phyloP scores from a whole-genome alignment of 768 basidiomycete genomes.

The Panaeolus papilionaceus region DNA sequence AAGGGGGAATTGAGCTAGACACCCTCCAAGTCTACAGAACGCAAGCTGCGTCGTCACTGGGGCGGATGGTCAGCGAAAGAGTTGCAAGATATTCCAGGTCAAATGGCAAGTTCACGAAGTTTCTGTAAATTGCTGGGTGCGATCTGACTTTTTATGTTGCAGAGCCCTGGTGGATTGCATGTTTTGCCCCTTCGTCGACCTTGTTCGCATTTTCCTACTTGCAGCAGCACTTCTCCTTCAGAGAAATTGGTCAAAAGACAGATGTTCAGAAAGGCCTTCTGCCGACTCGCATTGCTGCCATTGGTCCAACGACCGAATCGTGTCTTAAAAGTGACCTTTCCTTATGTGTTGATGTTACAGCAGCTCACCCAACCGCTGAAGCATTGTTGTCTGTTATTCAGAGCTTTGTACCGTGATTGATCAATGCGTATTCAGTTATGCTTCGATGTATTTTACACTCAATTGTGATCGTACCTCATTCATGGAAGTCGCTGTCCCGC shows the following conservation, averaged over 20 bases:
- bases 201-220: conserved; percentile 23
- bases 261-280: neutral
- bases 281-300: conserved; percentile 22
- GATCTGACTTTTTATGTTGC: neutral
- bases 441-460: too few relatives aligned
- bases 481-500: too few relatives aligned
- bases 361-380: conserved; percentile 27
- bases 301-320: conserved; percentile 26
- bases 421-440: neutral
- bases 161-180: conserved; percentile 29
- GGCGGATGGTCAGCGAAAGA: conserved; percentile 43
- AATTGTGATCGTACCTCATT: too few relatives aligned
- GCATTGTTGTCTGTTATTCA: conserved; percentile 20
- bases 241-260: neutral
- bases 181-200: conserved; percentile 30
- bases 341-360: conserved; percentile 20
- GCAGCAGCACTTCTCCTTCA: conserved; percentile 22
- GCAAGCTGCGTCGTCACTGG: conserved; percentile 57
- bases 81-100: conserved; percentile 33
- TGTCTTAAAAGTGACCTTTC: conserved; percentile 25
- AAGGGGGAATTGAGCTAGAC: conserved; percentile 50
- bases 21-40: conserved; percentile 77
- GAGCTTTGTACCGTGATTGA: neutral
- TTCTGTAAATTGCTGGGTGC: neutral
- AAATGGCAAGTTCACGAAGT: too few relatives aligned